Conservation (phyloP, 805 yeast species). For the Zygotorulaspora sp. region DNA sequence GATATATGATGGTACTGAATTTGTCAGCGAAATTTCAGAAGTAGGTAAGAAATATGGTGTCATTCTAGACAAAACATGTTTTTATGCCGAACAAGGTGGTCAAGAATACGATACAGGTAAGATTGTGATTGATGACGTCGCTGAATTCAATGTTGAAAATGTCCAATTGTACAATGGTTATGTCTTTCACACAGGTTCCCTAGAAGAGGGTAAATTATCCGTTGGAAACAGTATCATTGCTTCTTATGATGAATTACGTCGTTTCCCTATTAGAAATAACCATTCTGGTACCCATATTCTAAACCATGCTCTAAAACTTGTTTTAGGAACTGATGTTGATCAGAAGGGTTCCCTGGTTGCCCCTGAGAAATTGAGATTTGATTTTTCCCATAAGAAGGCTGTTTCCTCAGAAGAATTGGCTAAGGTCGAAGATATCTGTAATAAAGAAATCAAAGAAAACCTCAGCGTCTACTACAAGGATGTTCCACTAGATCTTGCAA, state of each 20-base stretch:
- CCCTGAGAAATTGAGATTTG: slow-evolving; percentile 92
- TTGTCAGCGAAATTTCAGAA: slow-evolving; percentile 48
- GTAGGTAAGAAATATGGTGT: slow-evolving; percentile 64
- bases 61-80: slow-evolving; percentile 82
- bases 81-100: slow-evolving; percentile 99
- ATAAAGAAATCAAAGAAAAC: slow-evolving; percentile 66
- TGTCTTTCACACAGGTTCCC: slow-evolving; percentile 87
- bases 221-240: slow-evolving; percentile 74
- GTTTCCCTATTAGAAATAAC: slow-evolving; percentile 95
- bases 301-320: slow-evolving; percentile 81
- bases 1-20: slow-evolving; percentile 61
- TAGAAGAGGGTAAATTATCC: slow-evolving; percentile 69
- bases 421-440: slow-evolving; percentile 70
- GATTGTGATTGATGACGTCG: slow-evolving; percentile 77
- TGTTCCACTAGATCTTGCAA: slow-evolving; percentile 70
- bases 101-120: slow-evolving; percentile 96
- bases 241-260: slow-evolving; percentile 84
- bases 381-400: slow-evolving; percentile 90
- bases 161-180: slow-evolving; percentile 93
- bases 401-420: slow-evolving; percentile 65
- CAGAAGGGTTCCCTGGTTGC: slow-evolving; percentile 97
- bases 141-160: slow-evolving; percentile 86
- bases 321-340: slow-evolving; percentile 81
- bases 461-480: slow-evolving; percentile 76
- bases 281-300: slow-evolving; percentile 97